phyloP scores from a whole-genome alignment of 31 red algal species.

The Asparagopsis taxiformis region DNA sequence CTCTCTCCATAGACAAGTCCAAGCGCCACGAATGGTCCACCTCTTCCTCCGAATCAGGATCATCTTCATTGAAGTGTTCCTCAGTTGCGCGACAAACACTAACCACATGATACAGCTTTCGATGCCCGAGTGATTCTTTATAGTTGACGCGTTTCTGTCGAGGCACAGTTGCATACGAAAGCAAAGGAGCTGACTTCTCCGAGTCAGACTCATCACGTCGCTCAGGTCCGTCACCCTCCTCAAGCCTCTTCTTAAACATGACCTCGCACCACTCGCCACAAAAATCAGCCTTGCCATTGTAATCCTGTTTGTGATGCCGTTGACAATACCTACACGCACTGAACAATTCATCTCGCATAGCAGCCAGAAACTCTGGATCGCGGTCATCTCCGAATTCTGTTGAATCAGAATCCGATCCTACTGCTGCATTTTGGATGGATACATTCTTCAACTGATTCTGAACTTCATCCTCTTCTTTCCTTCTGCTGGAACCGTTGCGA shows the following conservation, averaged over 20 bases:
- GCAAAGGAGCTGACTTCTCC: constrained; percentile 2
- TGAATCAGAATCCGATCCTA: not conserved
- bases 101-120: constrained; percentile 51
- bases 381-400: constrained; percentile 5
- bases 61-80: constrained; percentile 67
- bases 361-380: constrained; percentile 14
- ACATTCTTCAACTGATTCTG: no score
- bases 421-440: no score
- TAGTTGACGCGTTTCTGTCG: constrained; percentile 35
- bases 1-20: constrained; percentile 40
- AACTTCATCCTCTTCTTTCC: no score
- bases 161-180: not conserved
- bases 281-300: constrained; percentile 25
- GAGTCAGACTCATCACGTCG: no score
- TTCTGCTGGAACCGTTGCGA: no score
- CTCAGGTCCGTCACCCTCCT: constrained; percentile 3
- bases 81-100: constrained; percentile 42
- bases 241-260: constrained; percentile 8
- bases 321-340: constrained; percentile 40
- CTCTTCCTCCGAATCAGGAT: constrained; percentile 71
- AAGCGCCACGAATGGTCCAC: constrained; percentile 66
- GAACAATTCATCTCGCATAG: constrained; percentile 24
- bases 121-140: constrained; percentile 44
- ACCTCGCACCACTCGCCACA: constrained; percentile 58
- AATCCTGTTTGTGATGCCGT: constrained; percentile 13